phyloP scores from a whole-genome alignment of 129 eudicot genomes.

The Lactuca sativa region DNA sequence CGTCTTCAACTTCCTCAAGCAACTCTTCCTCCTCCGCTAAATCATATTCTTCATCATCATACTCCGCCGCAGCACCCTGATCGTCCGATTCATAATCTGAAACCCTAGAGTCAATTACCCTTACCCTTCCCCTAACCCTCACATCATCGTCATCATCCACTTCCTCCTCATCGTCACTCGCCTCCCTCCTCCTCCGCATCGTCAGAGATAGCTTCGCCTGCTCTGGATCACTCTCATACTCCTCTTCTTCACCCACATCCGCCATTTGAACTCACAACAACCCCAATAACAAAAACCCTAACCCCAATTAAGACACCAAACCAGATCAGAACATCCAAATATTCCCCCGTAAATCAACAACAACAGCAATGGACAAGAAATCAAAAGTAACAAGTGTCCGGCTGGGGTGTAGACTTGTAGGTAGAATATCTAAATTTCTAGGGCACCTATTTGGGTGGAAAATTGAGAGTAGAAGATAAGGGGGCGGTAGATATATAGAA shows the following conservation, averaged over 20 bases:
- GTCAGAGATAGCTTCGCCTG: conserved; percentile 81
- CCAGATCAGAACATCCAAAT: conserved; percentile 31
- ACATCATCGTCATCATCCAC: conserved; percentile 30
- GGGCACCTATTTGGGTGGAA: conserved; percentile 37
- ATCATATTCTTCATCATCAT: conserved; percentile 59
- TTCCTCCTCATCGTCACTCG: conserved; percentile 81
- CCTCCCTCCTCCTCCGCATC: conserved; percentile 79
- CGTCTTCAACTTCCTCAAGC: conserved; percentile 42
- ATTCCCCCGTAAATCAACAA: not conserved
- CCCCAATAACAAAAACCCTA: conserved; percentile 25
- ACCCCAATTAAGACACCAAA: conserved; percentile 17
- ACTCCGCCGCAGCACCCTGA: conserved; percentile 82
- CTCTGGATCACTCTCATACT: conserved; percentile 99
- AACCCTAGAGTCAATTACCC: conserved; percentile 49
- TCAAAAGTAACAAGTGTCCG: conserved; percentile 30
- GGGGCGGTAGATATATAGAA: conserved; percentile 28
- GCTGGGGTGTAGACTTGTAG: conserved; percentile 28
- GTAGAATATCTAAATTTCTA: conserved; percentile 26
- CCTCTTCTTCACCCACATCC: conserved; percentile 61
- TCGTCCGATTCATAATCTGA: conserved; percentile 71
- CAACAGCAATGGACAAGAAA: conserved; percentile 1
- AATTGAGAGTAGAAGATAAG: conserved; percentile 25
- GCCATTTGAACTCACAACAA: conserved; percentile 47
- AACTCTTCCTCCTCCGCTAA: conserved; percentile 44
- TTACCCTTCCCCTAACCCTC: conserved; percentile 21